These are phyloP conservation scores for Pseudozyma pruni DNA, from an alignment of 1,284 basidiomycete genomes.

Conservation along the genomic window DNA sequence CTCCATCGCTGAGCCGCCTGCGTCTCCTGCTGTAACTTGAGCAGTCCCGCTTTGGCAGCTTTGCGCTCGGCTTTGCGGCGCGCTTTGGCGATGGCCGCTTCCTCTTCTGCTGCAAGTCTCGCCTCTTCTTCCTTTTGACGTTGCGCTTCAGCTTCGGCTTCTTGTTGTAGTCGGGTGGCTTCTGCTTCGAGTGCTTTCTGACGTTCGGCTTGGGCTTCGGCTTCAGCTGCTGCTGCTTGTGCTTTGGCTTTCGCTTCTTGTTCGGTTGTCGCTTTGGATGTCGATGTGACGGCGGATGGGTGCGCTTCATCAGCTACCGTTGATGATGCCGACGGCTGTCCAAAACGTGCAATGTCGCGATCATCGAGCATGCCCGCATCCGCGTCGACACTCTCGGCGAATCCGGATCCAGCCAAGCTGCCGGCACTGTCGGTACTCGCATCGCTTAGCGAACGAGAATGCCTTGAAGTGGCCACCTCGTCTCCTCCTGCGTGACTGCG, in stretches of 20 bases:
- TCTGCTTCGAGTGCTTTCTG: conserved; percentile 23
- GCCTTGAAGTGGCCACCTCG: conserved; percentile 13
- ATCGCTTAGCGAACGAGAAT: conserved; percentile 29
- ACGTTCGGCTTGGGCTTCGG: conserved; percentile 13
- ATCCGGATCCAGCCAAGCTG: conserved; percentile 21
- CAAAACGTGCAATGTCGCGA: conserved; percentile 44
- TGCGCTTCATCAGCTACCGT: too few species aligned
- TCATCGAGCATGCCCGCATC: conserved; percentile 59
- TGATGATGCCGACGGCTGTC: not conserved
- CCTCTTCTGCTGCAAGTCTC: conserved; percentile 48
- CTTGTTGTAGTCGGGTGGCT: conserved; percentile 15
- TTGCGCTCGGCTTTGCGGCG: conserved; percentile 52
- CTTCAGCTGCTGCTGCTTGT: conserved; percentile 6
- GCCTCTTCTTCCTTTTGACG: conserved; percentile 44
- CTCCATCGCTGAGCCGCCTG: conserved; percentile 26
- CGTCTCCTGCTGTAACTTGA: conserved; percentile 42
- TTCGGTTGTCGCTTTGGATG: conserved; percentile 8
- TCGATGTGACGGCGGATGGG: not conserved
- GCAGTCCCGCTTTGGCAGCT: conserved; percentile 54
- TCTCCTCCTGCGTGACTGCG: not conserved
- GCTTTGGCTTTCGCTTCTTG: conserved; percentile 8
- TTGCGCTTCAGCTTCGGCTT: conserved; percentile 40
- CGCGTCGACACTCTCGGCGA: conserved; percentile 41
- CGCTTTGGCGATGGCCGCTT: conserved; percentile 59
- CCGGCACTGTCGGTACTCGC: conserved; percentile 37